A percentile compares a stretch with the other conserved stretches of the same genome.
phyloP scores from a whole-genome alignment of 176 grass and related monocot genomes.

The Luzula sylvatica region DNA sequence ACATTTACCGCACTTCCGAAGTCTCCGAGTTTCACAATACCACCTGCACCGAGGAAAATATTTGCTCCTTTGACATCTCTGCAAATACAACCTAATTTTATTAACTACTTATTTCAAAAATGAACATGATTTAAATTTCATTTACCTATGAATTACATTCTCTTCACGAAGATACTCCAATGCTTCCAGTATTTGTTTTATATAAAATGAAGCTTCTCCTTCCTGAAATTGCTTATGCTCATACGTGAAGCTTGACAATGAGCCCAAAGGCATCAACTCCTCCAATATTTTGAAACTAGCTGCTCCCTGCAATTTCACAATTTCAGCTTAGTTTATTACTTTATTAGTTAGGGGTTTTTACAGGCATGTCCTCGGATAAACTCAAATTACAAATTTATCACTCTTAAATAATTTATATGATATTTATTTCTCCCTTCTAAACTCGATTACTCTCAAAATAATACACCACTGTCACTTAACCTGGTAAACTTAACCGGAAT shows the following conservation, averaged over 20 bases:
- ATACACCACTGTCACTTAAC: too few species aligned
- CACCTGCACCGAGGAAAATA: background rate
- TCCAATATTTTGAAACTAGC: too few species aligned
- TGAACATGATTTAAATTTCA: background rate
- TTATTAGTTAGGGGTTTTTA: too few species aligned
- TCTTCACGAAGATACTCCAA: background rate
- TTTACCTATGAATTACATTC: background rate
- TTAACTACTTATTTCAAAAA: background rate
- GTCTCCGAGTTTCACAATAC: background rate
- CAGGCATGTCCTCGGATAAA: too few species aligned
- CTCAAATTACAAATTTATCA: too few species aligned
- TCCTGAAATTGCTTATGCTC: background rate
- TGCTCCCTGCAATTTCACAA: too few species aligned
- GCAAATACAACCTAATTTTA: background rate
- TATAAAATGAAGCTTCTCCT: background rate
- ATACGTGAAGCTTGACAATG: background rate
- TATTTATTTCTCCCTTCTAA: too few species aligned
- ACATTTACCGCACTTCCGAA: slow-evolving; percentile 1
- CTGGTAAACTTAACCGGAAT: too few species aligned
- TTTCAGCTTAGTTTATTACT: too few species aligned
- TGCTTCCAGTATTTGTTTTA: background rate
- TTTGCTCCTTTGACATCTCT: slow-evolving; percentile 3
- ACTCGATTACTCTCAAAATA: too few species aligned
- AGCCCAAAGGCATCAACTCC: background rate
- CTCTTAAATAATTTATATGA: too few species aligned